Base-by-base conservation (phyloP, 352 stramenopile genomes). In the Pythium scleroteichum region DNA sequence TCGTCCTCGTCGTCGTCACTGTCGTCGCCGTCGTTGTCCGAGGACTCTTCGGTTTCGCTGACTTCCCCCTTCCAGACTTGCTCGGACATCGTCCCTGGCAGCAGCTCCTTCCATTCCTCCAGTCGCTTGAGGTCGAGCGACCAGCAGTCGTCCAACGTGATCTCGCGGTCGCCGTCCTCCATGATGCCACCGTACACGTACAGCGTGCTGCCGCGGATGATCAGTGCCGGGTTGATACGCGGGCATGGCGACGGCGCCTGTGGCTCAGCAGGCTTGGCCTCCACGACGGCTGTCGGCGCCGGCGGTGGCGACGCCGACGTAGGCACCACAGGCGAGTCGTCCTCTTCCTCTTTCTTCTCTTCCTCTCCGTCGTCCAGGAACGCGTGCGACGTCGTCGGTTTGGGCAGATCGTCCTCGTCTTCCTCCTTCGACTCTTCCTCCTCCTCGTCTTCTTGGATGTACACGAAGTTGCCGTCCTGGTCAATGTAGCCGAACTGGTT, bases 401-500 rank as follows among this genome's bases (percentile, higher is more conserved):
- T 53, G 20, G 58, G 50, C 20, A 59, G 27, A 16, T 61, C 29
- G 27, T 47, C 33, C 1, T 46, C 57, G 10, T 38, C 56, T 13
- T 68, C 52, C 24, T 62, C 38, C 59, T 44, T 79, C 66, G 3
- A 68, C 22, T 76, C 57, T 32, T 78, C 79, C 52, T 92, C 79
- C 5, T 92, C 85, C 13, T 89, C 84, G 4, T 92, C 87, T 59
- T 98, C 88, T 53, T 96, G 92, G 71, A 98, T 90, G 62, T 97
- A 98, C 32, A 99, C 90, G 48, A 98, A 88, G 67, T 98, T 98
- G 24, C 95, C 95, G 61, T 97, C 83, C 20, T 95, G 90, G 55
- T 98, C 94, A 13, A 98, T 90, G 68, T 98, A 98, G 4, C 92
- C 90, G 73, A 98, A 98, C 85, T 98, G 95, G 56, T 97, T 96